phyloP scores from a whole-genome alignment of 164 flowering plant species.

The Macadamia integrifolia region DNA sequence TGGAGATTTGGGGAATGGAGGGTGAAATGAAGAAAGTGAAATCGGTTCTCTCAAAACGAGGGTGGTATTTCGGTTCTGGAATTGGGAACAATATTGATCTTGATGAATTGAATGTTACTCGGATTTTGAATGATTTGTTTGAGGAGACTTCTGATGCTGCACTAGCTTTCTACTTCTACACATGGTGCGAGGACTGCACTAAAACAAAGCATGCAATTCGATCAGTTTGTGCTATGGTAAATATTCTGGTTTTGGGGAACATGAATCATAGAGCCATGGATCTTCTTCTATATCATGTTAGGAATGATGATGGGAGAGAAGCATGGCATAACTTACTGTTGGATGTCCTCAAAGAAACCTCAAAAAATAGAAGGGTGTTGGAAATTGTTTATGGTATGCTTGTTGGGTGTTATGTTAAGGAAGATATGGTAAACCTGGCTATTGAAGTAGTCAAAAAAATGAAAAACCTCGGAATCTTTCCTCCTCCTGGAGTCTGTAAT shows the following conservation, averaged over 20 bases:
- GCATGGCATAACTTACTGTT: conserved; percentile 15
- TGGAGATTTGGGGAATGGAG: neutral
- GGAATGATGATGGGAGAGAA: conserved; percentile 13
- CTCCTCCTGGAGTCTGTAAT: conserved; percentile 30
- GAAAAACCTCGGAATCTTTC: conserved; percentile 25
- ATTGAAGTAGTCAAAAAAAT: conserved; percentile 21
- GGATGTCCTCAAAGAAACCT: conserved; percentile 21
- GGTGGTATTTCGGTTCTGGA: conserved; percentile 23
- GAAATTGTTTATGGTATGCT: conserved; percentile 37
- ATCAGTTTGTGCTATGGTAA: conserved; percentile 36
- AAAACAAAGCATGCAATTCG: conserved; percentile 21
- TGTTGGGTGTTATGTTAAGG: conserved; percentile 31
- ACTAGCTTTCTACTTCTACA: conserved; percentile 35
- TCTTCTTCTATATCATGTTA: conserved; percentile 23
- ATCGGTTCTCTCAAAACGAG: conserved; percentile 20
- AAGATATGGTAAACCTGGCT: conserved; percentile 30
- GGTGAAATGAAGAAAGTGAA: conserved; percentile 15
- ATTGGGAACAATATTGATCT: conserved; percentile 13
- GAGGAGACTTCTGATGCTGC: conserved; percentile 31
- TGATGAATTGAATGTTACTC: conserved; percentile 18
- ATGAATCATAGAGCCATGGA: conserved; percentile 38
- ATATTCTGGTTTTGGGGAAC: conserved; percentile 38
- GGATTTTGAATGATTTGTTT: conserved; percentile 33
- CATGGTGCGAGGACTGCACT: conserved; percentile 29
- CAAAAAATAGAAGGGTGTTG: conserved; percentile 16